Conservation (phyloP, 768 basidiomycete species). For the Kwoniella shandongensis region DNA sequence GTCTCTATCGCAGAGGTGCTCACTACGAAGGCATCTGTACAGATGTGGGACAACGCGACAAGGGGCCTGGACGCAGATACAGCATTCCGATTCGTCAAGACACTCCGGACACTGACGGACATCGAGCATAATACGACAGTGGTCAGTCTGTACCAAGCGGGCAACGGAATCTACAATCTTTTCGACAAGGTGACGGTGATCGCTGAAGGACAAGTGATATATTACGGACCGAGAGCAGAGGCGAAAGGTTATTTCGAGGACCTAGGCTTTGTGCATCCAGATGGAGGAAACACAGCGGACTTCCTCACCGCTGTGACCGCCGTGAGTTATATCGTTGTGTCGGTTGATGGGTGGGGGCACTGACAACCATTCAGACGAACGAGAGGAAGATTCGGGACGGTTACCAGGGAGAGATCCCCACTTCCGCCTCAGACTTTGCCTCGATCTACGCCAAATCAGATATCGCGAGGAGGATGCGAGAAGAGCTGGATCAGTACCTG, state of each 20-base stretch:
- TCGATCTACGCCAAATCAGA: constrained; percentile 31
- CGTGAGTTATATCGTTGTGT: too few relatives aligned
- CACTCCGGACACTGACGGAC: constrained; percentile 37
- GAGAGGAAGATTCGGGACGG: constrained; percentile 76
- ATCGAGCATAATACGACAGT: constrained; percentile 40
- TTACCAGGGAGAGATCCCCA: constrained; percentile 54
- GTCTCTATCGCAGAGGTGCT: constrained; percentile 50
- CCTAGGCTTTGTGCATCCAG: constrained; percentile 42
- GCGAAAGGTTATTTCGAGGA: constrained; percentile 55
- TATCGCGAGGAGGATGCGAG: constrained; percentile 34
- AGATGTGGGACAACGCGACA: constrained; percentile 47
- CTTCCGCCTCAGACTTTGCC: constrained; percentile 39
- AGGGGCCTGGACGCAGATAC: constrained; percentile 49
- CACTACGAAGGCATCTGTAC: constrained; percentile 36
- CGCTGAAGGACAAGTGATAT: constrained; percentile 57
- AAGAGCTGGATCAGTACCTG: constrained; percentile 41
- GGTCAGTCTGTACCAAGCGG: constrained; percentile 49
- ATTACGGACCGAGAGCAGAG: constrained; percentile 56
- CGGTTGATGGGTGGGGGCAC: too few relatives aligned
- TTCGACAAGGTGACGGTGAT: constrained; percentile 59
- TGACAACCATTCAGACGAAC: too few relatives aligned
- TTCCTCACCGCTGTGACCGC: constrained; percentile 44
- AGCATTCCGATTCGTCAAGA: constrained; percentile 40
- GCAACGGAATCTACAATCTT: constrained; percentile 43
- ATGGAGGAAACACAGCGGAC: constrained; percentile 47